A percentile compares a stretch with the other conserved stretches of the same genome.
These are phyloP conservation scores for Cornus kousa DNA, from an alignment of 148 eudicot genomes.

Conservation along the genomic window DNA sequence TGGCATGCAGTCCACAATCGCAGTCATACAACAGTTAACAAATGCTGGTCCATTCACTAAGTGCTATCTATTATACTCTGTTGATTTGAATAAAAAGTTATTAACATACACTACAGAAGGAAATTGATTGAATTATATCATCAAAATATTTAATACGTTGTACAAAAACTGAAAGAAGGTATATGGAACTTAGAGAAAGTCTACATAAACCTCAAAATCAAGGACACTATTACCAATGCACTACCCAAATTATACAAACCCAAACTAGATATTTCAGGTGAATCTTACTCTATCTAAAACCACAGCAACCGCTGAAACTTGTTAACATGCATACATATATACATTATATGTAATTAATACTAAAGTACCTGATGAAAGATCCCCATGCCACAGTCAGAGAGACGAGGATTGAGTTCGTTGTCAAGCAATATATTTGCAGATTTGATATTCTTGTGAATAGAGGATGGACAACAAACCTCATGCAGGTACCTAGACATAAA, in stretches of 20 bases:
- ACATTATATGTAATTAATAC: neutral
- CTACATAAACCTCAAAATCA: neutral
- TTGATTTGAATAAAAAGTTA: neutral
- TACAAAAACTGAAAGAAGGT: neutral
- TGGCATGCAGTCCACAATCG: neutral
- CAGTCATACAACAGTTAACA: neutral
- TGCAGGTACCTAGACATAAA: slow-evolving; percentile 53
- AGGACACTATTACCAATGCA: too few species aligned
- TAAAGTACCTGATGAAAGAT: slow-evolving; percentile 39
- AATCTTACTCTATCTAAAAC: neutral
- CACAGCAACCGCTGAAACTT: neutral
- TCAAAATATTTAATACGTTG: neutral
- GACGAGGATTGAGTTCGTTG: slow-evolving; percentile 56
- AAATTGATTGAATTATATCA: neutral
- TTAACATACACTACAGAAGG: neutral
- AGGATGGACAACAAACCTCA: slow-evolving; percentile 50
- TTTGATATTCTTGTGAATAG: slow-evolving; percentile 54
- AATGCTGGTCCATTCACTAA: neutral
- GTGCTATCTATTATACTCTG: neutral
- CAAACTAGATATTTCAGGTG: neutral
- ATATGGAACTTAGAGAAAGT: neutral
- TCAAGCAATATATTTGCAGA: slow-evolving; percentile 73
- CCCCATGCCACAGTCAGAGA: slow-evolving; percentile 60
- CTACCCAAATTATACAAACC: too few species aligned
- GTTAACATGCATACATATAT: neutral